Percentiles rank a stretch among this genome's conserved stretches.
phyloP scores from a whole-genome alignment of 768 basidiomycete species.

The Panus rudis region DNA sequence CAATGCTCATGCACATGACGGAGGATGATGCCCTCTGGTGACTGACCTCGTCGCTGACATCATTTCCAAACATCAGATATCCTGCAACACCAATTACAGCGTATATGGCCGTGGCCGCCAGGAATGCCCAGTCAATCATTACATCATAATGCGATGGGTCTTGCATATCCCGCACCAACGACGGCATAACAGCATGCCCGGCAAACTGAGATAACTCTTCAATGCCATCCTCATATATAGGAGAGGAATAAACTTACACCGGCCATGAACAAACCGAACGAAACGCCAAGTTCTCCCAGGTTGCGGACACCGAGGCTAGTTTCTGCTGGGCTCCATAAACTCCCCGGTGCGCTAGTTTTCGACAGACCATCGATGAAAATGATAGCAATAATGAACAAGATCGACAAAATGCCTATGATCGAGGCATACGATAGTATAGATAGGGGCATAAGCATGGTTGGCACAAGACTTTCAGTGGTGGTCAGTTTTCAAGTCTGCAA shows the following conservation, averaged over 20 bases:
- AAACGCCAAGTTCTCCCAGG: slow-evolving; percentile 58
- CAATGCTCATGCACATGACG: not conserved
- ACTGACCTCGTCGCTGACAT: slow-evolving; percentile 73
- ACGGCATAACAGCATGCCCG: slow-evolving; percentile 90
- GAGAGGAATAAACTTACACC: slow-evolving; percentile 42
- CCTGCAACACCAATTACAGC: slow-evolving; percentile 43
- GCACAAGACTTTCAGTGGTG: slow-evolving; percentile 53
- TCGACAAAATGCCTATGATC: slow-evolving; percentile 76
- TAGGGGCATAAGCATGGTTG: slow-evolving; percentile 80
- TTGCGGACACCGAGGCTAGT: slow-evolving; percentile 54
- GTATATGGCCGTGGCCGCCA: slow-evolving; percentile 28
- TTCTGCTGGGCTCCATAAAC: slow-evolving; percentile 66
- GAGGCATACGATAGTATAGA: slow-evolving; percentile 86
- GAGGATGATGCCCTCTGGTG: not conserved
- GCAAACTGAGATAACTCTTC: slow-evolving; percentile 50
- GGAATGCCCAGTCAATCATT: slow-evolving; percentile 86
- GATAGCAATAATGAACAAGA: slow-evolving; percentile 65
- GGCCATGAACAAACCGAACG: slow-evolving; percentile 89
- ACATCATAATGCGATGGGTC: slow-evolving; percentile 72
- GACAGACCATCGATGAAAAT: slow-evolving; percentile 78
- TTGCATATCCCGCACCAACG: slow-evolving; percentile 82
- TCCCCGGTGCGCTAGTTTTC: slow-evolving; percentile 69
- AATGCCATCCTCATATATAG: not conserved
- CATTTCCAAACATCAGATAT: slow-evolving; percentile 85
- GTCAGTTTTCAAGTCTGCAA: slow-evolving; percentile 1